Percentiles rank a stretch among this genome's conserved stretches.
Evolutionary conservation across 306 rosid species (phyloP).

Genomic region (Castanea sativa): DNA sequence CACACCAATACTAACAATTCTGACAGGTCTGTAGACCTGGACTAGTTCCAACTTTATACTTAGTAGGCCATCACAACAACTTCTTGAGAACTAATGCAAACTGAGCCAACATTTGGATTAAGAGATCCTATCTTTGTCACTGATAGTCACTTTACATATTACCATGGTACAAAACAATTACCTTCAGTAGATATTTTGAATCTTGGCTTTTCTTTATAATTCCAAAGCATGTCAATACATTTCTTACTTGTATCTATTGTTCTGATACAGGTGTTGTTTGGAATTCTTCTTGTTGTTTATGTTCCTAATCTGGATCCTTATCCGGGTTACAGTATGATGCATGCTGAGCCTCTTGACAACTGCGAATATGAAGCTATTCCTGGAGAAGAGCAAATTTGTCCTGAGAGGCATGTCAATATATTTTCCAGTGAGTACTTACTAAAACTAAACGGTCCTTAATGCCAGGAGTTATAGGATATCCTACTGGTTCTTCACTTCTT

Average conservation of each 20-base stretch:
- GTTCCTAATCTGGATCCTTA: slow-evolving; percentile 73
- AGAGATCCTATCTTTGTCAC: slow-evolving; percentile 4
- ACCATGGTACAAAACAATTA: neutral
- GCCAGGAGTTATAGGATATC: neutral
- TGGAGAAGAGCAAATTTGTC: slow-evolving; percentile 69
- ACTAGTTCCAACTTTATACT: neutral
- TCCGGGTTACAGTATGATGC: slow-evolving; percentile 43
- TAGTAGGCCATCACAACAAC: neutral
- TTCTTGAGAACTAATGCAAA: slow-evolving; percentile 2
- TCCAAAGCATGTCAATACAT: neutral
- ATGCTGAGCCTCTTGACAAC: slow-evolving; percentile 49
- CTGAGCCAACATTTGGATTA: neutral
- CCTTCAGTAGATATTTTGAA: neutral
- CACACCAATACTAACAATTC: neutral
- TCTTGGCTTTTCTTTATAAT: neutral
- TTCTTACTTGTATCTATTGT: slow-evolving; percentile 14
- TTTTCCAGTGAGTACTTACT: slow-evolving; percentile 61
- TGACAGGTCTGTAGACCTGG: neutral
- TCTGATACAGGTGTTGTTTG: slow-evolving; percentile 66
- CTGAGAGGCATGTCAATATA: slow-evolving; percentile 55
- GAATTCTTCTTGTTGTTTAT: slow-evolving; percentile 54
- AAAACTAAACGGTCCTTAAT: slow-evolving; percentile 4
- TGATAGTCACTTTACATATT: neutral
- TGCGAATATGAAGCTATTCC: slow-evolving; percentile 63
- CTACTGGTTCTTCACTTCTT: neutral